Conservation (phyloP, 2,329 filamentous ascomycete genomes). For the Fusarium euwallaceae region DNA sequence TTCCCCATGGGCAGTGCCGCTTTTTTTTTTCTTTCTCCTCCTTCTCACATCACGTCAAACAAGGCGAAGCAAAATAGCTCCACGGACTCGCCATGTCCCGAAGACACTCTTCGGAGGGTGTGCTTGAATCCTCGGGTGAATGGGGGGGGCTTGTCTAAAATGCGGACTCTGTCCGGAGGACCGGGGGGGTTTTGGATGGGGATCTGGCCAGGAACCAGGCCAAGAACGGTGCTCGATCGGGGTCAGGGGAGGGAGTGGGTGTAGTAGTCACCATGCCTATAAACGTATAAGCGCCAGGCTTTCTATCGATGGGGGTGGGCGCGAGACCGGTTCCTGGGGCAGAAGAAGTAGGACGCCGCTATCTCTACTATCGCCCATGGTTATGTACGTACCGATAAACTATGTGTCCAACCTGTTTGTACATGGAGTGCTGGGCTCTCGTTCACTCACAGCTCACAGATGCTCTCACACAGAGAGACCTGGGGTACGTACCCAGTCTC, state of each 20-base stretch:
- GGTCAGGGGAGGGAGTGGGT: constrained; percentile 20
- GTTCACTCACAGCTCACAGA: neutral
- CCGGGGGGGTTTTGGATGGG: constrained; percentile 2
- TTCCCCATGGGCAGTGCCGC: constrained; percentile 7
- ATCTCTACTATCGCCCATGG: constrained; percentile 38
- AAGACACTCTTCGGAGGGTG: constrained; percentile 9
- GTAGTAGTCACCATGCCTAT: constrained; percentile 21
- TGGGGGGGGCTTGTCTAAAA: neutral
- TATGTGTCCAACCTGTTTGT: constrained; percentile 46
- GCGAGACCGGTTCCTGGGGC: constrained; percentile 37
- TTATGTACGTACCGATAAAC: constrained; percentile 46
- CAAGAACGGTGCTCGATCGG: constrained; percentile 31
- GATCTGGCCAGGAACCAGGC: constrained; percentile 41
- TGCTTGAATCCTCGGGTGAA: neutral
- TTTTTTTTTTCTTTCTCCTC: neutral
- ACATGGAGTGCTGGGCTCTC: neutral
- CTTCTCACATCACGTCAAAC: neutral
- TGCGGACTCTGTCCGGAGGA: constrained; percentile 38
- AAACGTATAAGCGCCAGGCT: constrained; percentile 17
- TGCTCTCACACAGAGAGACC: neutral
- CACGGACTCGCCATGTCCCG: constrained; percentile 1
- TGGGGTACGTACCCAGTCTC: neutral
- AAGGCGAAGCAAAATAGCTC: neutral
- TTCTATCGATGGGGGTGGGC: neutral
- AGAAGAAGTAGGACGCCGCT: constrained; percentile 24